Base-by-base conservation (phyloP, 192 early-diverging fungal species). In the Kickxella alabastrina region DNA sequence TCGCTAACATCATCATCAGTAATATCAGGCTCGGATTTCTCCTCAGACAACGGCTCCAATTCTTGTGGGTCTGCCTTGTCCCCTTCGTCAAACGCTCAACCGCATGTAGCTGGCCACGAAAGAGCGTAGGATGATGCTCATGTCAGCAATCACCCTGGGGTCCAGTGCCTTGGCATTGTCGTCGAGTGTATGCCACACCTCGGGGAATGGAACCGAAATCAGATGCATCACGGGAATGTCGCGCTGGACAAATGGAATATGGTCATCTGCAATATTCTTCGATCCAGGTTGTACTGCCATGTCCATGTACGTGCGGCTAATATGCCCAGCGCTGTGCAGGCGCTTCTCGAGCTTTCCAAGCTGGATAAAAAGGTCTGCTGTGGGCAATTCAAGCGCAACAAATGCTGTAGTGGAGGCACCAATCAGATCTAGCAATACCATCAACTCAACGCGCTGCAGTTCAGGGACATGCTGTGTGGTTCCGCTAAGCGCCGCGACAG, bases 351-450 rank as follows among this genome's bases (percentile, higher is more conserved):
- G 79, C 17, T 61, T 49, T n/a, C 80, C 52, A 27, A 96, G 61
- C 26, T 83, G 75, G n/a, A 64, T 68, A 59, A 87, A 96, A 10
- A 84, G 55, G 66, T 79, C 80, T 8, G 82, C 66, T 9, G 92
- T 93, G 5, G 77, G 63, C 9, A 29, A 8, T 35, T 77, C 53
- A 4, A 66, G 38, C 10, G 65, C 43, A 10, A 57, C 49, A 61
- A 86, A 89, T 46, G 18, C 75, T 60, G 22, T 79, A 54, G 44
- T 59, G 25, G 52, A 13, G 0, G 84, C 68, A 0, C 95, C 95
- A 13, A 98, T 68, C 25, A 98, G 75, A 69, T 98, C 95, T 19
- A 98, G 74, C 13, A 96, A 77, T 0, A 98, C 82, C 59, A 98
- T 79, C 5, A 88, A 64, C 27, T 96, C 92, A 14, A 98, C 92